These are phyloP conservation scores for Yarrowia osloensis DNA, from an alignment of 805 yeast genomes.

Conservation along the genomic window DNA sequence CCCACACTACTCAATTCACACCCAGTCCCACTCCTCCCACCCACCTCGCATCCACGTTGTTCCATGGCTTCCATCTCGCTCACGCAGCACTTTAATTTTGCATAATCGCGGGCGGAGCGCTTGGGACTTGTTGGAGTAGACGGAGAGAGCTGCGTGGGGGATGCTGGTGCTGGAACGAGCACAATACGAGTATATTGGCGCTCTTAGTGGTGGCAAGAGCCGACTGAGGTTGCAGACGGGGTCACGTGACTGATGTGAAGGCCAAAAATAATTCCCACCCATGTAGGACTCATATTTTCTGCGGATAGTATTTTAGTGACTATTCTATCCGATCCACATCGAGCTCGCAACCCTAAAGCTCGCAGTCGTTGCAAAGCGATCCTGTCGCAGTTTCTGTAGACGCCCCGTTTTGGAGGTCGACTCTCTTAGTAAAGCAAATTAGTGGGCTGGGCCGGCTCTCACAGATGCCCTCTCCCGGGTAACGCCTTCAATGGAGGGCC, in stretches of 20 bases:
- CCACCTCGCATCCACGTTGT: not conserved
- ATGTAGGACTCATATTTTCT: not conserved
- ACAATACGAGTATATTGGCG: too few relatives aligned
- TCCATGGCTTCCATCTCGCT: conserved; percentile 21
- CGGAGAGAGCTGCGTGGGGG: not conserved
- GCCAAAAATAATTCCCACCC: not conserved
- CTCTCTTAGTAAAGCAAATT: not conserved
- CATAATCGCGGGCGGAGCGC: conserved; percentile 25
- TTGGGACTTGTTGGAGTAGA: conserved; percentile 10
- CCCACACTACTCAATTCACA: too few relatives aligned
- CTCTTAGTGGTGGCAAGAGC: too few relatives aligned
- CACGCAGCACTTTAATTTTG: conserved; percentile 9
- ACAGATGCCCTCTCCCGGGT: not conserved
- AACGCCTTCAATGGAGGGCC: not conserved
- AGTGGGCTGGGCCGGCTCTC: conserved; percentile 6
- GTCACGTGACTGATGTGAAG: too few relatives aligned
- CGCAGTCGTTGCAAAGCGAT: not conserved
- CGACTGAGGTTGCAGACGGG: too few relatives aligned
- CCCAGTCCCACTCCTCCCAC: too few relatives aligned
- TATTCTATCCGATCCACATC: too few relatives aligned
- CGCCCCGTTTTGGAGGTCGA: too few relatives aligned
- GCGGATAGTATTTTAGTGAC: not conserved
- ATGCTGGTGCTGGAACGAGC: not conserved
- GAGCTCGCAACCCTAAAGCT: conserved; percentile 14
- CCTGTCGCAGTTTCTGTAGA: not conserved